Evolutionary conservation across 2,329 filamentous ascomycete species (phyloP).

Genomic region (Zasmidium citrigriseum): DNA sequence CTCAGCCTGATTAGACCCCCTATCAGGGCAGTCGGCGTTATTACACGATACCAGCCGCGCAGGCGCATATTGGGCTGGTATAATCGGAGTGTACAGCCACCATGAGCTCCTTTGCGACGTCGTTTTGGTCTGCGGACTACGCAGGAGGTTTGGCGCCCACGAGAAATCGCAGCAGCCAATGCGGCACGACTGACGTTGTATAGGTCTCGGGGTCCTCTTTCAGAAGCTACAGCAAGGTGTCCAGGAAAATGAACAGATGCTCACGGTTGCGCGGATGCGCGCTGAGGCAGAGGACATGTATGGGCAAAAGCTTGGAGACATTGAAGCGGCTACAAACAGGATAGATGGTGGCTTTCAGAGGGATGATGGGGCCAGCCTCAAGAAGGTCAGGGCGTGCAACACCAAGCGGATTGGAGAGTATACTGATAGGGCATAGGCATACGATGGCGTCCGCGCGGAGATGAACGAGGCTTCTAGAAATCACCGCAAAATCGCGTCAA

Average conservation of each 20-base stretch:
- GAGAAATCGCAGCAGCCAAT: conserved; percentile 25
- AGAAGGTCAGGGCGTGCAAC: conserved; percentile 66
- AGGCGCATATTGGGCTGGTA: conserved; percentile 5
- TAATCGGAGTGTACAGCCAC: conserved; percentile 15
- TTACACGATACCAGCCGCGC: conserved; percentile 4
- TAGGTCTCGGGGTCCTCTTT: conserved; percentile 86
- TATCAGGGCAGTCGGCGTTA: background rate
- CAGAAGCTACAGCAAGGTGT: conserved; percentile 96
- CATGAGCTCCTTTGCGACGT: conserved; percentile 90
- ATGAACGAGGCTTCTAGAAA: conserved; percentile 89
- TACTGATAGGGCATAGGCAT: conserved; percentile 62
- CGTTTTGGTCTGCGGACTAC: conserved; percentile 98
- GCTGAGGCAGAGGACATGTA: conserved; percentile 94
- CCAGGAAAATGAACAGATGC: conserved; percentile 89
- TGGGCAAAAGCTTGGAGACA: conserved; percentile 76
- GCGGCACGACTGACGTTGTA: conserved; percentile 5
- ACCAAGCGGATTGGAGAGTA: background rate
- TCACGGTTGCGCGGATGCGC: conserved; percentile 89
- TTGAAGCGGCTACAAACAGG: conserved; percentile 78
- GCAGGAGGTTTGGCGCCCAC: conserved; percentile 71
- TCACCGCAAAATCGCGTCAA: conserved; percentile 94
- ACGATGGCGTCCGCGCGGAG: conserved; percentile 87
- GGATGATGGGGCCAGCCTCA: conserved; percentile 93
- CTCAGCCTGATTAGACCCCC: background rate
- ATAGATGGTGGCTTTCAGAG: conserved; percentile 79